Conservation (phyloP, 306 rosid genomes). For the Astragalus glycyphyllos region DNA sequence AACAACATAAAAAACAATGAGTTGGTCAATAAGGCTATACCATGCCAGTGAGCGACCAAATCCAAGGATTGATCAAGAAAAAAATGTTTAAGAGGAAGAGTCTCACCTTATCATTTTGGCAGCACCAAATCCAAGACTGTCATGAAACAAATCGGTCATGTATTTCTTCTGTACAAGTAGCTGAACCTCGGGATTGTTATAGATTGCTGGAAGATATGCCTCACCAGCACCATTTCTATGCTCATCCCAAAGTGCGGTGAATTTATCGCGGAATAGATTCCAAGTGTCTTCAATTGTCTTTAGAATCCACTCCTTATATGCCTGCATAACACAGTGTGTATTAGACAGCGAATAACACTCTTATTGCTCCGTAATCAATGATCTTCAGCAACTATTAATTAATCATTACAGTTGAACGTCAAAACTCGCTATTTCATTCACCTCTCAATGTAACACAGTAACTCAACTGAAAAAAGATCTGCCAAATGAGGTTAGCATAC, state of each 20-base stretch:
- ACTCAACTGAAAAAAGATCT: conserved; percentile 5
- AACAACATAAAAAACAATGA: too few relatives aligned
- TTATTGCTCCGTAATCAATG: conserved; percentile 1
- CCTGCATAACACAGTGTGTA: conserved; percentile 47
- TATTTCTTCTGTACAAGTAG: conserved; percentile 66
- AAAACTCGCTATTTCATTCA: conserved; percentile 13
- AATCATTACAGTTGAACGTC: conserved; percentile 15
- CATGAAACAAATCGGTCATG: conserved; percentile 73
- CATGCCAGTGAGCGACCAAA: too few relatives aligned
- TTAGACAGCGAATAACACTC: conserved; percentile 22
- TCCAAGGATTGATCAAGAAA: too few relatives aligned
- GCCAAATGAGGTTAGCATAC: conserved; percentile 22
- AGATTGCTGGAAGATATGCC: conserved; percentile 81
- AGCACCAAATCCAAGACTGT: conserved; percentile 86
- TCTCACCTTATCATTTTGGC: conserved; percentile 91
- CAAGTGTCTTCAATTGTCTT: conserved; percentile 78
- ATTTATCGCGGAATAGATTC: conserved; percentile 73
- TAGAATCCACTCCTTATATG: conserved; percentile 86
- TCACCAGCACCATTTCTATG: conserved; percentile 81
- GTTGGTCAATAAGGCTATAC: too few relatives aligned
- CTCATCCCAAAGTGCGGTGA: conserved; percentile 75
- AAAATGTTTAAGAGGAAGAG: not conserved
- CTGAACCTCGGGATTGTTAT: conserved; percentile 68
- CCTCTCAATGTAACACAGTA: conserved; percentile 7
- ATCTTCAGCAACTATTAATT: not conserved